Evolutionary conservation across 2,329 filamentous ascomycete species (phyloP), one percentile per base, ranked within the genome.

Genomic region (Colletotrichum sp.): DNA sequence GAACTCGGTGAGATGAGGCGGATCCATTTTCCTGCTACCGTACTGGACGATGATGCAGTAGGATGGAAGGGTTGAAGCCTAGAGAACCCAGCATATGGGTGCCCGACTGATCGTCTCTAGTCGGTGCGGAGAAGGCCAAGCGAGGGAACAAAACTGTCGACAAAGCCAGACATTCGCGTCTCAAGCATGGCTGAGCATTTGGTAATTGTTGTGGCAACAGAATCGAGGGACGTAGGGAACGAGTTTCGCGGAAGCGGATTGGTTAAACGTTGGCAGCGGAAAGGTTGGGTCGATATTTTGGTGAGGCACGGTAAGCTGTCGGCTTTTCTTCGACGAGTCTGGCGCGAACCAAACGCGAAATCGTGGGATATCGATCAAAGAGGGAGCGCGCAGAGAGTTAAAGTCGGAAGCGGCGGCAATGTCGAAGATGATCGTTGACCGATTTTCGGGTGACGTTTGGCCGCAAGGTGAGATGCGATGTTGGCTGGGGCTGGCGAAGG

Each of bases 1-100:
- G 84, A 93, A 93, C 82, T 93, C 92, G 76, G 91, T 92, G 77
- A 92, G 87, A 78, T 93, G 91, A 79, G 89, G 87, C 80, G 90
- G 90, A 78, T 93, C 91, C 91, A 93, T 92, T 80, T 83, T 83
- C 82, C 80, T 78, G 77, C 74, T 72, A 63, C 60, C 30, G 63
- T 39, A 25, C 65, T 74, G 74, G 55, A 68, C 77, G 63, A 79
- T 79, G 67, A 59, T 71, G 68, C 77, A 78, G 78, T 78, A 57
- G 74, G 69, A 55, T 73, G 75, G 68, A 60, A 75, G 78, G 78
- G 25, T 57, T 39, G 32, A 68, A 22, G 44, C 70, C 57, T 30
- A 61, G 9, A 12, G 60, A 68, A 67, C 22, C 30, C 36, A 71
- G 74, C 76, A 76, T 73, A 76, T 44, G 65, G 57, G 67, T 59